These are phyloP conservation scores for Candida albicans DNA, from an alignment of 1,139 yeast species.

Conservation along the genomic window DNA sequence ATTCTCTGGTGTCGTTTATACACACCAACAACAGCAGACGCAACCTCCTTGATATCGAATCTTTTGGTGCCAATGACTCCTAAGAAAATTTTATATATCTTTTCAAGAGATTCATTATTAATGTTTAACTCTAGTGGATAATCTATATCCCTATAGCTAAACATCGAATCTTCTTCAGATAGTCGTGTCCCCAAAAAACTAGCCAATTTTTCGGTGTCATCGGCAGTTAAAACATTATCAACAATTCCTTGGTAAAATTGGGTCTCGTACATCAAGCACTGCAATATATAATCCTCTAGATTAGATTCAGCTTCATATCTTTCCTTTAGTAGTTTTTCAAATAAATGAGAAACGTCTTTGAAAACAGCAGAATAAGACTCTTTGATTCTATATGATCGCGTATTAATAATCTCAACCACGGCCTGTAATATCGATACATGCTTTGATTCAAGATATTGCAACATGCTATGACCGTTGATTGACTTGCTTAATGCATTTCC, in stretches of 20 bases:
- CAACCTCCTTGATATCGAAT: conserved; percentile 13
- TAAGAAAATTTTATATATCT: conserved; percentile 26
- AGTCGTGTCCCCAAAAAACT: conserved; percentile 23
- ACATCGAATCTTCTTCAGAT: conserved; percentile 21
- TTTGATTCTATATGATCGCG: conserved; percentile 21
- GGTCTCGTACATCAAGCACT: conserved; percentile 24
- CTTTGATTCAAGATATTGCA: conserved; percentile 2
- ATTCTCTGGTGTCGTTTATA: conserved; percentile 25
- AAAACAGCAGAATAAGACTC: conserved; percentile 22
- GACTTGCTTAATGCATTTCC: not conserved
- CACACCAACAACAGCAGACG: conserved; percentile 23
- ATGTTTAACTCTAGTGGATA: conserved; percentile 16
- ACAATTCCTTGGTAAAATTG: conserved; percentile 20
- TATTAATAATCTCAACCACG: conserved; percentile 12
- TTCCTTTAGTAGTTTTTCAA: conserved; percentile 22
- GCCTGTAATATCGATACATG: conserved; percentile 5
- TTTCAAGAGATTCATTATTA: conserved; percentile 19
- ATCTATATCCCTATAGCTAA: conserved; percentile 19
- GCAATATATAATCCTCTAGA: conserved; percentile 21
- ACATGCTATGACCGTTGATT: conserved; percentile 2
- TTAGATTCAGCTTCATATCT: conserved; percentile 23
- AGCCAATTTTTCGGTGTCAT: conserved; percentile 27
- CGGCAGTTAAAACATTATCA: conserved; percentile 17
- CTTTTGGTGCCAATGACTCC: conserved; percentile 21
- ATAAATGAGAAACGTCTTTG: conserved; percentile 20